Evolutionary conservation across 768 basidiomycete species (phyloP), one percentile per base, ranked within the genome.

Genomic region (Mycena epipterygia): DNA sequence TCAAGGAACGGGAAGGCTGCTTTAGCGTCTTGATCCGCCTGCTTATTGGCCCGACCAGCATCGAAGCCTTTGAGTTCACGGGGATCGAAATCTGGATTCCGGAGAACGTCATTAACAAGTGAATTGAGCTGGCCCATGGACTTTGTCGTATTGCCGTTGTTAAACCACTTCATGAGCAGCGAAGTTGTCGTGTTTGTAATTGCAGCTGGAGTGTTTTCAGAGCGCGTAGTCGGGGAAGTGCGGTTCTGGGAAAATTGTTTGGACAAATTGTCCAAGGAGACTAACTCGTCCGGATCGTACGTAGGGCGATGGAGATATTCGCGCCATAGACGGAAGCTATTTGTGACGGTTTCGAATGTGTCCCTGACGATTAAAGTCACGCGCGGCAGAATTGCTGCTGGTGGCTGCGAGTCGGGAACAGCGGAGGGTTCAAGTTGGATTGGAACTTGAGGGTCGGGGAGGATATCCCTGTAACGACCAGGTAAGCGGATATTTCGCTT

Each of bases 111-210:
- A 2, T 69, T 27, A 1, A 68, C 72, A 4, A 77, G 70, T 5
- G 58, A 35, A n/a, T 64, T 72, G 1, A 68, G 5, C 57, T 77
- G 46, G 2, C 32, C 59, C 17, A 66, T 71, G 2, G 76, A 67
- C 53, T 77, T 77, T n/a, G 46, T 44, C 1, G 56, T 41, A 27
- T 64, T 51, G 13, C 71, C 71, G 59, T 67, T 72, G 46, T 72
- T 72, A 0, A 41, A 17, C 71, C 66, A 67, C 14, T 13, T 30
- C 60, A 72, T 51, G 25, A 72, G 49, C 12, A 64, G 33, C 3
- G 61, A 44, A 7, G n/a, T 42, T 5, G 61, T 35, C 16, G 11
- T 7, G 29, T 67, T 71, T 5, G 19, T n/a, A n/a, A n/a, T n/a
- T n/a, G n/a, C n/a, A n/a, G n/a, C n/a, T n/a, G n/a, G n/a, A n/a